Evolutionary conservation across 176 grass and related monocot species (phyloP), one percentile per base, ranked within the genome.

Genomic region (Eremochloa ophiuroides): DNA sequence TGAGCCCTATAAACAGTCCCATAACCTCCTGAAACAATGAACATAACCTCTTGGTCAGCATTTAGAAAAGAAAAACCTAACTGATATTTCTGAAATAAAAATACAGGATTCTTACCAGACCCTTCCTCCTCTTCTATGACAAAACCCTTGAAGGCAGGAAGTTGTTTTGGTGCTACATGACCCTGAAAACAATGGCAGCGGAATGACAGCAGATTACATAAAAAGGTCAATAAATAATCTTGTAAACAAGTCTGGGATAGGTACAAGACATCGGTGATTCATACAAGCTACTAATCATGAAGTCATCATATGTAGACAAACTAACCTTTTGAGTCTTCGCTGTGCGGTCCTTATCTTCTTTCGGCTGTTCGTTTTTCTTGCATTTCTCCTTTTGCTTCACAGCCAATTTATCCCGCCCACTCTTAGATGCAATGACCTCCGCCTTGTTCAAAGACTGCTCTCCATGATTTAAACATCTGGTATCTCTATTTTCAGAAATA

Each of bases 71-170:
- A 26, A 66, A 81, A 81, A 39, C 16, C 20, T 67, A 50, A 63
- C 60, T 16, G 13, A 18, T 35, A 34, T 23, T 66, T 66, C 46
- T 14, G 72, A 71, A 35, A 46, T 14, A 72, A 69, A 71, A 44
- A 27, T 78, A 78, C 17, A 73, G 59, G 17, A 77, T 40, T 73
- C 79, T 68, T 87, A 95, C 96, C 96, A 95, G 93, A 95, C 8
- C 96, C 96, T 93, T 98, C 96, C 75, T 98, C 96, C 69, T 95
- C 93, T 91, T 95, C 90, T 78, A 93, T 86, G 48, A 74, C 80
- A 79, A 90, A 98, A 85, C 48, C 15, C 55, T 93, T 82, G 27
- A 98, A 95, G 26, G 71, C 86, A 72, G 96, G 92, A 74, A 91
- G 68, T 77, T 42, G 82, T 75, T 89, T 98, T 83, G 79, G 71